Evolutionary conservation across 257 asterid species (phyloP), one percentile per base, ranked within the genome.

Genomic region (Petunia secreta): DNA sequence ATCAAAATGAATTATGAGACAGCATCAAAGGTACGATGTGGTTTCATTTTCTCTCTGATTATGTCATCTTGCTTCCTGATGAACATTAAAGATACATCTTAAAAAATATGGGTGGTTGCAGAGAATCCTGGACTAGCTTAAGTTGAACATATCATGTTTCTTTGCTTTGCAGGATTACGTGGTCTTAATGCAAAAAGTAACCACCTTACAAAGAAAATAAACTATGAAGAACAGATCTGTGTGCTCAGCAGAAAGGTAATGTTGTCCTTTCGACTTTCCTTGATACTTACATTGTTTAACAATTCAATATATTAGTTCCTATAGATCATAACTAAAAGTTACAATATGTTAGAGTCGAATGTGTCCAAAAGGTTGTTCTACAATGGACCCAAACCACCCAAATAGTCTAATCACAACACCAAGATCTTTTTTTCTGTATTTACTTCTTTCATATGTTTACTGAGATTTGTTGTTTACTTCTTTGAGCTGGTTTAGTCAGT

Each of bases 31-130:
- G 8, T 41, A 25, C n/a, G 38, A 15, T 67, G 14, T 67, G 54
- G 8, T 67, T 67, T n/a, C 75, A n/a, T 41, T 41, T 66, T n/a
- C 16, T 38, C 75, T n/a, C 75, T 67, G 38, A 37, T 41, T 67
- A 41, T 25, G 75, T n/a, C 75, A n/a, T 67, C 38, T 67, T 67
- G 75, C 54, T 41, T 43, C 54, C 38, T 67, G 75, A 67, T 43
- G 75, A 43, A 15, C 54, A 67, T 15, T 40, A 15, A 15, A 10
- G n/a, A 41, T 67, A 15, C 1, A 54, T 36, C 6, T 67, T 41
- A 6, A 67, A 41, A 15, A 67, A 40, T 67, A 15, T 41, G 75
- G 75, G 34, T 41, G 0, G 38, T 53, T 37, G 75, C 38, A 14
- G 11, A 67, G 39, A 67, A 2, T 41, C 8, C 55, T 43, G 39